Conservation (phyloP, 768 basidiomycete genomes). For the Leccinum arenicola region DNA sequence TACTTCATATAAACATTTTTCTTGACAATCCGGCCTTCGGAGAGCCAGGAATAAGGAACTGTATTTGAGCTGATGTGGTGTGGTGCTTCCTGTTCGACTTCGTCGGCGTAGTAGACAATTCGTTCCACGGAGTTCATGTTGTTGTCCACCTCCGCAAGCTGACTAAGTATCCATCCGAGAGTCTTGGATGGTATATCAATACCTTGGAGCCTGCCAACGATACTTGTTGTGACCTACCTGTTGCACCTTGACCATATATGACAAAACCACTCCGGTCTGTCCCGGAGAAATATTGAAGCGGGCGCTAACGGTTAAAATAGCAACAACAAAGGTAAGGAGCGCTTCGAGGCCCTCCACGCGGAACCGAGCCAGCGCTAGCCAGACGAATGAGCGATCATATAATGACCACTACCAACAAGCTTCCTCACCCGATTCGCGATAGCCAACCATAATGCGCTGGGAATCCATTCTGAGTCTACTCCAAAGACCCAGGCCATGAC, state of each 20-base stretch:
- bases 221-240: constrained; percentile 43
- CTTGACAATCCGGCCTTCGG: constrained; percentile 68
- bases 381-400: neutral
- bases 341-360: constrained; percentile 84
- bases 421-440: constrained; percentile 68
- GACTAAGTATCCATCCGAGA: constrained; percentile 75
- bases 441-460: constrained; percentile 80
- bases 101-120: constrained; percentile 77
- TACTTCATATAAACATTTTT: constrained; percentile 77
- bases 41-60: constrained; percentile 70
- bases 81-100: constrained; percentile 82
- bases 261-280: constrained; percentile 72
- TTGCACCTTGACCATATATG: constrained; percentile 79
- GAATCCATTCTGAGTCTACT: neutral
- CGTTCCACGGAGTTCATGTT: constrained; percentile 92
- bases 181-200: constrained; percentile 32
- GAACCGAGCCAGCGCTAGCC: constrained; percentile 79
- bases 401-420: neutral
- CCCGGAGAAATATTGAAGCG: constrained; percentile 75
- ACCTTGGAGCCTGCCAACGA: neutral
- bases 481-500: constrained; percentile 98
- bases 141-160: constrained; percentile 85
- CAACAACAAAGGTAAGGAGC: constrained; percentile 70
- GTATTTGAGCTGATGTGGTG: constrained; percentile 60
- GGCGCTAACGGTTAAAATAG: constrained; percentile 73